A percentile compares a stretch with the other conserved stretches of the same genome.
These are phyloP conservation scores for Powellomyces hirtus DNA, from an alignment of 192 early-diverging fungal species.

Conservation along the genomic window DNA sequence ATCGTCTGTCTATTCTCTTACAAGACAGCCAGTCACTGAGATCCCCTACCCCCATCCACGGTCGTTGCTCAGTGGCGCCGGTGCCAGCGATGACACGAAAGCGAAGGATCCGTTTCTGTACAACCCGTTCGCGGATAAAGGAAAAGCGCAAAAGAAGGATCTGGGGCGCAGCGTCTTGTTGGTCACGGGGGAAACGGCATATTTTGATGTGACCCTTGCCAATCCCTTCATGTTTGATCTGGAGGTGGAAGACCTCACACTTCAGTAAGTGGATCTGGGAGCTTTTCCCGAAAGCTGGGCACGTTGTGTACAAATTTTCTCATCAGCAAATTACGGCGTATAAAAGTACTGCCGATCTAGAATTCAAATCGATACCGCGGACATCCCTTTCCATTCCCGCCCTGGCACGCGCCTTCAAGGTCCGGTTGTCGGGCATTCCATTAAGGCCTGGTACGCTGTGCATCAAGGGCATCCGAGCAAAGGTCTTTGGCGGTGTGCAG, in stretches of 20 bases:
- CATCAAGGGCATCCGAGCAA: slow-evolving; percentile 64
- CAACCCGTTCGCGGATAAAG: slow-evolving; percentile 69
- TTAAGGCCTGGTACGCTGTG: slow-evolving; percentile 55
- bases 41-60: slow-evolving; percentile 57
- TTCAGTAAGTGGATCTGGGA: slow-evolving; percentile 57
- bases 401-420: slow-evolving; percentile 49
- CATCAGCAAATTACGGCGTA: not conserved
- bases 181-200: slow-evolving; percentile 62
- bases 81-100: slow-evolving; percentile 7
- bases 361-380: slow-evolving; percentile 56
- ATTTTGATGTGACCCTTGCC: slow-evolving; percentile 68
- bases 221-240: slow-evolving; percentile 82
- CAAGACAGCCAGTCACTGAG: slow-evolving; percentile 56
- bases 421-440: slow-evolving; percentile 69
- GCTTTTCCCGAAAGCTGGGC: not conserved
- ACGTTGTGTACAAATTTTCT: not conserved
- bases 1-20: too few species aligned
- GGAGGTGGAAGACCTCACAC: slow-evolving; percentile 63
- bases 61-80: slow-evolving; percentile 30
- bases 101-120: slow-evolving; percentile 74
- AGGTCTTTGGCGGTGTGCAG: slow-evolving; percentile 66
- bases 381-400: slow-evolving; percentile 64
- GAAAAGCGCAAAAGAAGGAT: slow-evolving; percentile 42
- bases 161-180: slow-evolving; percentile 36
- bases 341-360: slow-evolving; percentile 57